These are phyloP conservation scores for Jamesozyma rosinii DNA, from an alignment of 805 yeast genomes.

Conservation along the genomic window DNA sequence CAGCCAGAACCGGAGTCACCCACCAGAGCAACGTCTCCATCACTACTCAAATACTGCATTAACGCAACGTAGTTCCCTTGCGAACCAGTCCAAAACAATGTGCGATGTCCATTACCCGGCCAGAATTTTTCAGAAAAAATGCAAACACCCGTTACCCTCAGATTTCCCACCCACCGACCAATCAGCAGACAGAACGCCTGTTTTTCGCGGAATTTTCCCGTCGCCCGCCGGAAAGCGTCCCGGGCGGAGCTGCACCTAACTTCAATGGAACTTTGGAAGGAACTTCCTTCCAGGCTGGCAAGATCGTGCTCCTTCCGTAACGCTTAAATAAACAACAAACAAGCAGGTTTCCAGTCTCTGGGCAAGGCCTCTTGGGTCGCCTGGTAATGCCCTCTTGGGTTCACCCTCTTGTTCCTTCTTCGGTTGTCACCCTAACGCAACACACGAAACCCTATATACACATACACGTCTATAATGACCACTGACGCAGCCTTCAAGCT, in stretches of 20 bases:
- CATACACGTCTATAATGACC: conserved; percentile 14
- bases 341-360: not conserved
- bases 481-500: conserved; percentile 29
- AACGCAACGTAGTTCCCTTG: no score
- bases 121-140: no score
- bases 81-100: no score
- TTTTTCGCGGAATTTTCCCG: not conserved
- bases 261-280: not conserved
- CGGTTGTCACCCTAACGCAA: not conserved
- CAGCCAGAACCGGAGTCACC: no score
- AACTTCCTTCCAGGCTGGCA: not conserved
- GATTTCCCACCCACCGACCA: not conserved
- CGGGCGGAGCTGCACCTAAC: not conserved
- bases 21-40: no score
- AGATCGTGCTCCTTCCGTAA: not conserved
- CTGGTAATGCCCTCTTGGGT: not conserved
- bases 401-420: not conserved
- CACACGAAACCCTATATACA: not conserved
- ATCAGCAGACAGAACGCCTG: not conserved
- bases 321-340: not conserved
- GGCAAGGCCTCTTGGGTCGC: not conserved
- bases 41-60: no score
- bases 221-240: not conserved
- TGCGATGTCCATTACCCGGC: no score
- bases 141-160: not conserved